Base-by-base conservation (phyloP, 805 yeast genomes). In the Nakazawaea laoshanensis region DNA sequence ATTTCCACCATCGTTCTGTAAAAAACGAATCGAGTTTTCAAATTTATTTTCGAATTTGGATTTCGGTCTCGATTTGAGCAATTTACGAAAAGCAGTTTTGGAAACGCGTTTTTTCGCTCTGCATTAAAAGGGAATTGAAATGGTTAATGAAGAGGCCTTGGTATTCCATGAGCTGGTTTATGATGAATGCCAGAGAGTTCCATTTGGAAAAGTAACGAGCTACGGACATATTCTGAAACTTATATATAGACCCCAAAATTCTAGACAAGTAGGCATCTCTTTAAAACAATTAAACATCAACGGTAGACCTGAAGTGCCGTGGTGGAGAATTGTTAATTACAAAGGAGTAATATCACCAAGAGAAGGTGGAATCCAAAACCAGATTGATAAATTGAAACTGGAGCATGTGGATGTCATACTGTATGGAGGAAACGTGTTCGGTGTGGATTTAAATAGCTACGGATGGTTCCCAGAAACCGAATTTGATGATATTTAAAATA, bases 271-370 rank as follows among this genome's bases (percentile, higher is more conserved):
- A 1, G 94, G 94, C 0, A 66, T 68, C 20, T 70, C 87, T 0
- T 55, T 83, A 38, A 83, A 82, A 51, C 59, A 68, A 29, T 58
- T 74, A 10, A 19, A 35, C 4, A 47, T 43, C 21, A 54, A 53
- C 42, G 53, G 56, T 34, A 32, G 46, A 7, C 51, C 43, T 2
- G 57, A 56, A 7, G 67, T 81, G 10, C 89, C 89, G 4, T 83
- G 94, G 94, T 82, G 89, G 89, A 55, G 94, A 22, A 82, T 83
- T 2, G 59, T 83, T 7, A 65, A 69, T 16, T 61, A 81, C n/a
- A 54, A 69, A 12, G 92, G 92, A 0, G 59, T 53, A 13, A 74
- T 82, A 2, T 70, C 86, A 4, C 67, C 68, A 3, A 49, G 82
- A 27, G 70, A 48, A 7, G 54, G 48, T 22, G 66, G 69, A 2